These are phyloP conservation scores for Hemileia vastatrix DNA, from an alignment of 1,284 basidiomycete genomes.

Conservation along the genomic window DNA sequence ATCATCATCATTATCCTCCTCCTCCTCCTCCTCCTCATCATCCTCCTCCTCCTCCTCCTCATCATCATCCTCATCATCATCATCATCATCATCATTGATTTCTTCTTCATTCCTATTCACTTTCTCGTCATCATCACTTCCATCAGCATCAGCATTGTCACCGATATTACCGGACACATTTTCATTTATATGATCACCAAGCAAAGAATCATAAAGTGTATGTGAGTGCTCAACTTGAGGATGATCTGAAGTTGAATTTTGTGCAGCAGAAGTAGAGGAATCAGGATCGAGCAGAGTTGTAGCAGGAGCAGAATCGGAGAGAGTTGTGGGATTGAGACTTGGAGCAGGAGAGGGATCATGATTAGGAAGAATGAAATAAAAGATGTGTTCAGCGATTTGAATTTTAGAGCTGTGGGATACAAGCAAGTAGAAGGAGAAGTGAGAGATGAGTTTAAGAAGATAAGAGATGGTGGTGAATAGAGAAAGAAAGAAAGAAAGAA, in stretches of 20 bases:
- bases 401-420: slow-evolving; percentile 69
- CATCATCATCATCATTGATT: neutral
- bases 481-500: slow-evolving; percentile 20
- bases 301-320: neutral
- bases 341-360: slow-evolving; percentile 27
- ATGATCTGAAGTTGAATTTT: too few species aligned
- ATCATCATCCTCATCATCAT: neutral
- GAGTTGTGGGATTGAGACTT: neutral
- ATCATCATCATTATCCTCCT: too few species aligned
- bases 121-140: neutral
- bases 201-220: too few species aligned
- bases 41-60: neutral
- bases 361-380: slow-evolving; percentile 83
- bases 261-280: too few species aligned
- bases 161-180: too few species aligned
- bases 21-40: neutral
- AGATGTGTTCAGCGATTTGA: slow-evolving; percentile 94
- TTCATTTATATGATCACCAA: too few species aligned
- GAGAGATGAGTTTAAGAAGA: neutral
- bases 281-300: neutral
- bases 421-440: slow-evolving; percentile 19
- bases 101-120: neutral
- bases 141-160: neutral
- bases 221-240: too few species aligned
- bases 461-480: neutral